phyloP scores from a whole-genome alignment of 2,329 filamentous ascomycete genomes.

The Colletotrichum euphorbiae region DNA sequence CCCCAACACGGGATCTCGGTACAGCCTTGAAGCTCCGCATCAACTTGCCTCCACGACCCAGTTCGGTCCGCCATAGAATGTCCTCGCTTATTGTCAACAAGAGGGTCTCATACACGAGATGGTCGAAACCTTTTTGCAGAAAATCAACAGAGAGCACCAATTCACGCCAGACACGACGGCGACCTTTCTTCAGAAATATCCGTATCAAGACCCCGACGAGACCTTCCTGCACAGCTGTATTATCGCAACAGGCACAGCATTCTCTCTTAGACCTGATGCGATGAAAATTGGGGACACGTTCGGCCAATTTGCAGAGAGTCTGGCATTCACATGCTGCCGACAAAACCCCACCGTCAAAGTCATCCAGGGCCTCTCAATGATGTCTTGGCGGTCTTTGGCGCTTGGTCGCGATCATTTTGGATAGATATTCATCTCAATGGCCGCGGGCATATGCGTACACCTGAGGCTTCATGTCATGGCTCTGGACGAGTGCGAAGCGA shows the following conservation, averaged over 20 bases:
- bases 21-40: constrained; percentile 19
- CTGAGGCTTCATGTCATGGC: constrained; percentile 39
- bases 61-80: no score
- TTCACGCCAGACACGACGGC: constrained; percentile 34
- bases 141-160: constrained; percentile 40
- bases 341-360: constrained; percentile 34
- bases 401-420: constrained; percentile 40
- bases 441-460: constrained; percentile 40
- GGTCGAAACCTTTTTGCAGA: constrained; percentile 32
- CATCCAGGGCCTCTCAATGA: constrained; percentile 39
- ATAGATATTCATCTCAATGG: constrained; percentile 41
- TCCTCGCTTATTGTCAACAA: no score
- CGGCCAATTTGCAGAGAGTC: constrained; percentile 35
- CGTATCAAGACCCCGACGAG: constrained; percentile 30
- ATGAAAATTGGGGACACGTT: constrained; percentile 31
- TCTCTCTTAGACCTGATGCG: constrained; percentile 28
- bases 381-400: constrained; percentile 40
- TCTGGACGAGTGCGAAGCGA: constrained; percentile 36
- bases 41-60: no score
- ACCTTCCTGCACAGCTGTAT: constrained; percentile 39
- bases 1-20: no score
- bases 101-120: no score
- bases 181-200: constrained; percentile 33
- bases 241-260: constrained; percentile 33
- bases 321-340: constrained; percentile 38